Evolutionary conservation across 306 rosid genomes (phyloP), one percentile per base, ranked within the genome.

Genomic region (Cicer chorassanicum): DNA sequence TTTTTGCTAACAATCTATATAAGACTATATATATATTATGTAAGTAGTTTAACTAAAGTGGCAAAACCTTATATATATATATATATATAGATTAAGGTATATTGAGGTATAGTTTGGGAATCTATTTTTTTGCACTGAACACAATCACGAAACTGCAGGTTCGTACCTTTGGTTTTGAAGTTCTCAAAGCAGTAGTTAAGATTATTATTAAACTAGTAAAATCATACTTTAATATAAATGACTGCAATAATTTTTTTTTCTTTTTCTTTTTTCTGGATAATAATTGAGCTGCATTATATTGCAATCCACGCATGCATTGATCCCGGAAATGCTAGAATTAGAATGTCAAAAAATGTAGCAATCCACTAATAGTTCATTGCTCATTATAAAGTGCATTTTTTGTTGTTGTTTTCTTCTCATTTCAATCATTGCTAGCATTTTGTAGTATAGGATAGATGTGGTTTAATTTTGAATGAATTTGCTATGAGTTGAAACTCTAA

Each of bases 201-300:
- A 9, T 2, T 63, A 40, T 42, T 65, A 42, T 34, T 60, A 29
- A 41, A 41, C 34, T 56, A 19, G 12, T 34, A 18, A 18, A 68
- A 39, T 24, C 9, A 14, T 9, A 65, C n/a, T 49, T 21, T 62
- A 18, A 18, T 65, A 41, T 65, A 15, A 62, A 62, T n/a, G 24
- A 38, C 4, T 62, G 45, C 3, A 71, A 44, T 8, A 63, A 15
- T 21, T 72, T 70, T 73, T 34, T 60, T 13, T 65, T n/a, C 24
- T 73, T 70, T 73, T 60, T 13, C 5, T 60, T 13, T 65, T n/a
- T 63, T 15, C 9, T 19, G 65, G 71, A 78, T 78, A 60, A 40
- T 50, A 60, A 40, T 50, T 69, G 65, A 78, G 82, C 59, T 78
- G 12, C 72, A 50, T 14, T 71, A 41, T 62, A 61, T 61, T 78